These are phyloP conservation scores for Candida berthetii DNA, from an alignment of 805 yeast species.

Conservation along the genomic window DNA sequence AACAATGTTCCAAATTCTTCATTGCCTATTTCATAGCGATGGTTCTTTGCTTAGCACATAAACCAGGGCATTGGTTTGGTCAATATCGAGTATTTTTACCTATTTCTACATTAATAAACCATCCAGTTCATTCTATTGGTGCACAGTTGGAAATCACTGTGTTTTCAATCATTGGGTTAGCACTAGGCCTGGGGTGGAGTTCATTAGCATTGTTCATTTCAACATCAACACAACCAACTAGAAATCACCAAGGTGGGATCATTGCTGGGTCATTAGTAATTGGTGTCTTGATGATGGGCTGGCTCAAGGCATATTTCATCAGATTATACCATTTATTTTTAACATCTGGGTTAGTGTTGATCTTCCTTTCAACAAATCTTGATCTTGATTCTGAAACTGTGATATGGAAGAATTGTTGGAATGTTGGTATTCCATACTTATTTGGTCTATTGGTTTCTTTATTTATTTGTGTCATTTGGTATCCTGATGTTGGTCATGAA, in stretches of 20 bases:
- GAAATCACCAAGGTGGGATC: slow-evolving; percentile 39
- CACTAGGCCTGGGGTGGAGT: slow-evolving; percentile 39
- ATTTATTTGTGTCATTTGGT: slow-evolving; percentile 25
- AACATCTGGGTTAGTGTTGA: slow-evolving; percentile 29
- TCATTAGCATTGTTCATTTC: slow-evolving; percentile 36
- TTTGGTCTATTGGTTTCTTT: slow-evolving; percentile 36
- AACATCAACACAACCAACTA: slow-evolving; percentile 30
- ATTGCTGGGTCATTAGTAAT: slow-evolving; percentile 34
- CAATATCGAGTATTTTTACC: slow-evolving; percentile 33
- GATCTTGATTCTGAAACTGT: slow-evolving; percentile 19
- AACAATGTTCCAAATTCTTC: slow-evolving; percentile 22
- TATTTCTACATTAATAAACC: slow-evolving; percentile 35
- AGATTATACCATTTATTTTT: slow-evolving; percentile 32
- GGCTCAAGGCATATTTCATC: slow-evolving; percentile 34
- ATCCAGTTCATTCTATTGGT: slow-evolving; percentile 40
- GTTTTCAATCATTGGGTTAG: slow-evolving; percentile 31
- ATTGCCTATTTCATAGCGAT: slow-evolving; percentile 34
- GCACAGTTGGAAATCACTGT: slow-evolving; percentile 39
- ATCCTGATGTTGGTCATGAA: slow-evolving; percentile 36
- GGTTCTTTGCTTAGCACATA: slow-evolving; percentile 30
- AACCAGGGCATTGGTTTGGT: slow-evolving; percentile 37
- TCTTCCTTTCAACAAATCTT: slow-evolving; percentile 22
- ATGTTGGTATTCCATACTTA: slow-evolving; percentile 37
- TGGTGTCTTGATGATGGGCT: slow-evolving; percentile 29
- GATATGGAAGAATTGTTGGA: slow-evolving; percentile 31